Evolutionary conservation across 805 yeast genomes (phyloP).

Genomic region (Barnettozyma wickerhamii): DNA sequence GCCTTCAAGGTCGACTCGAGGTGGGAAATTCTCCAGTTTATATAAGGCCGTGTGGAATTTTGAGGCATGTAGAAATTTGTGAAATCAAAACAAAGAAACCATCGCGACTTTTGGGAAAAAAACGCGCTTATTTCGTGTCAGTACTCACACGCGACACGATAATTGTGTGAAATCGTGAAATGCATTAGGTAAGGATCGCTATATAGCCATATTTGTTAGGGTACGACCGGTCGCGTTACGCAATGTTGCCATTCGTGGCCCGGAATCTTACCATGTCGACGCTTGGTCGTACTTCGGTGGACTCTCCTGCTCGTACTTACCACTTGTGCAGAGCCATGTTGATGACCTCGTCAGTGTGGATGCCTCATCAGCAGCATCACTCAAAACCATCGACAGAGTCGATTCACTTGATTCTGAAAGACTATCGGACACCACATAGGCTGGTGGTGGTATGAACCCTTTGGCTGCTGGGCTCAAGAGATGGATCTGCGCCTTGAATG

Average conservation of each 20-base stretch:
- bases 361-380: not conserved
- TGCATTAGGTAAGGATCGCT: not conserved
- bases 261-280: no score
- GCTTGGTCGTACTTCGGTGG: conserved; percentile 20
- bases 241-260: no score
- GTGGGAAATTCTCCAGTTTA: not conserved
- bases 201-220: no score
- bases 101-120: not conserved
- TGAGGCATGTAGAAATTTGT: no score
- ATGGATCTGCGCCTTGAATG: conserved; percentile 15
- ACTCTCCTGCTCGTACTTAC: conserved; percentile 14
- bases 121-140: not conserved
- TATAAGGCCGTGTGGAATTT: no score
- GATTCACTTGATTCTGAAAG: not conserved
- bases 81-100: not conserved
- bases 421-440: conserved; percentile 2
- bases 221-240: no score
- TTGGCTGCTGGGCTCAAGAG: conserved; percentile 9
- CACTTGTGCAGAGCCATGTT: conserved; percentile 21
- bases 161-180: not conserved
- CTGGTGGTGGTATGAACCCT: conserved; percentile 12
- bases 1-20: not conserved
- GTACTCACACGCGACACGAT: not conserved
- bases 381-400: not conserved
- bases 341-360: conserved; percentile 8